A percentile compares a stretch with the other conserved stretches of the same genome.
These are phyloP conservation scores for Trypanosoma lewisi DNA, from an alignment of 208 protist genomes.

Conservation along the genomic window DNA sequence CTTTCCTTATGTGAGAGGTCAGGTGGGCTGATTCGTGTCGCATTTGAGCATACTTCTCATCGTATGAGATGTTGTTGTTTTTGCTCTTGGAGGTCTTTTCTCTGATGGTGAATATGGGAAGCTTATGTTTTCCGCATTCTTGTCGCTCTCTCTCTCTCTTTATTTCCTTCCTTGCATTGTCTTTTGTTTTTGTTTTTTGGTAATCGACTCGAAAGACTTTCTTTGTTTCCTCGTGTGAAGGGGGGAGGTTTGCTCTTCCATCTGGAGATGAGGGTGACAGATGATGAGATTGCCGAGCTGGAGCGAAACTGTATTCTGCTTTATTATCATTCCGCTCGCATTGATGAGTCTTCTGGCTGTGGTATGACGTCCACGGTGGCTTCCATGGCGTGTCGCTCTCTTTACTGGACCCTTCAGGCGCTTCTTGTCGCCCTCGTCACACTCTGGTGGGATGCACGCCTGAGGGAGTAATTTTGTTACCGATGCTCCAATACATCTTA, in stretches of 20 bases:
- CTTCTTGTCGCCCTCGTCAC: slow-evolving; percentile 12
- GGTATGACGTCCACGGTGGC: neutral
- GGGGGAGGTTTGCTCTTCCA: neutral
- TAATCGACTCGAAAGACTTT: neutral
- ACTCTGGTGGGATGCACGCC: slow-evolving; percentile 23
- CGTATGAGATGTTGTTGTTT: neutral
- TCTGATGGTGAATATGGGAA: neutral
- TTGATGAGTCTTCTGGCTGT: neutral
- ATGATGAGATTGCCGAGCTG: slow-evolving; percentile 27
- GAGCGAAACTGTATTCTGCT: slow-evolving; percentile 23
- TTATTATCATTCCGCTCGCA: slow-evolving; percentile 21
- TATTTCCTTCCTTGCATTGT: neutral
- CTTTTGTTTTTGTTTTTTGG: too few relatives aligned
- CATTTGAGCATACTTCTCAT: too few relatives aligned
- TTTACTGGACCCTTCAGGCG: slow-evolving; percentile 20
- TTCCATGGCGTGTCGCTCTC: slow-evolving; percentile 12
- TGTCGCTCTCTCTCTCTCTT: neutral
- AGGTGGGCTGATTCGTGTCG: too few relatives aligned
- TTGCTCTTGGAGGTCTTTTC: neutral
- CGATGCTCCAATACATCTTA: neutral
- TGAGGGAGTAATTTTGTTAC: slow-evolving; percentile 1
- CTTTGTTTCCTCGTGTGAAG: neutral
- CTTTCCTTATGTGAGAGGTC: too few relatives aligned
- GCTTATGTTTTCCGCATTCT: too few relatives aligned
- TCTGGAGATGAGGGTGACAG: slow-evolving; percentile 20